A percentile compares a stretch with the other conserved stretches of the same genome.
Evolutionary conservation across 805 yeast species (phyloP).

Genomic region (Pichia eremophila): DNA sequence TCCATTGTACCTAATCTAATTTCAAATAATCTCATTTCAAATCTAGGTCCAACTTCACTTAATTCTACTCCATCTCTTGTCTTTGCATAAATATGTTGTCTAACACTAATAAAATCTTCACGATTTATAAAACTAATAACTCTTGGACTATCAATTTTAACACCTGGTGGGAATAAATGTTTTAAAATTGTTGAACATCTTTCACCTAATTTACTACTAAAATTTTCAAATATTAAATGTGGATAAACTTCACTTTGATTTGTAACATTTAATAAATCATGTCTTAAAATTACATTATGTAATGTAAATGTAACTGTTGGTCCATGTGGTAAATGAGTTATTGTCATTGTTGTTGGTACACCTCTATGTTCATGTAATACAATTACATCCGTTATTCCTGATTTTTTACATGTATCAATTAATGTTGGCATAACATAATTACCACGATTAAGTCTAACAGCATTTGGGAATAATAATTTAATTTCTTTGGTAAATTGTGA

Average conservation of each 20-base stretch:
- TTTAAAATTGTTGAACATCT: constrained; percentile 74
- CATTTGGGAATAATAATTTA: constrained; percentile 79
- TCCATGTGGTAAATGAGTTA: constrained; percentile 96
- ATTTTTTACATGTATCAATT: constrained; percentile 67
- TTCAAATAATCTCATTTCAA: constrained; percentile 91
- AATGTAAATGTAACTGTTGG: constrained; percentile 92
- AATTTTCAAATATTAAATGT: constrained; percentile 86
- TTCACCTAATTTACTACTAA: constrained; percentile 70
- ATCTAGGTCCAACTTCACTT: constrained; percentile 97
- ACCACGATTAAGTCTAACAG: constrained; percentile 88
- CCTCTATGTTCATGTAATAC: constrained; percentile 96
- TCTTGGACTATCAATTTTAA: constrained; percentile 76
- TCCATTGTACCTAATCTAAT: constrained; percentile 84
- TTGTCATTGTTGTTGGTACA: constrained; percentile 87
- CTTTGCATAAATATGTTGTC: constrained; percentile 90
- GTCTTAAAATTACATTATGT: constrained; percentile 90
- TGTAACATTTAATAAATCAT: constrained; percentile 79
- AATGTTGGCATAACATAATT: constrained; percentile 76
- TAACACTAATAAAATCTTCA: constrained; percentile 86
- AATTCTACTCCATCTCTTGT: constrained; percentile 83
- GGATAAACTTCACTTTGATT: constrained; percentile 89
- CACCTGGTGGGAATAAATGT: constrained; percentile 96
- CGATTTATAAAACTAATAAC: constrained; percentile 88
- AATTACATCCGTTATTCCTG: constrained; percentile 76
- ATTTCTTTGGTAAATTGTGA: constrained; percentile 91